Evolutionary conservation across 2,329 filamentous ascomycete genomes (phyloP).

Genomic region (Penicillium hordei): DNA sequence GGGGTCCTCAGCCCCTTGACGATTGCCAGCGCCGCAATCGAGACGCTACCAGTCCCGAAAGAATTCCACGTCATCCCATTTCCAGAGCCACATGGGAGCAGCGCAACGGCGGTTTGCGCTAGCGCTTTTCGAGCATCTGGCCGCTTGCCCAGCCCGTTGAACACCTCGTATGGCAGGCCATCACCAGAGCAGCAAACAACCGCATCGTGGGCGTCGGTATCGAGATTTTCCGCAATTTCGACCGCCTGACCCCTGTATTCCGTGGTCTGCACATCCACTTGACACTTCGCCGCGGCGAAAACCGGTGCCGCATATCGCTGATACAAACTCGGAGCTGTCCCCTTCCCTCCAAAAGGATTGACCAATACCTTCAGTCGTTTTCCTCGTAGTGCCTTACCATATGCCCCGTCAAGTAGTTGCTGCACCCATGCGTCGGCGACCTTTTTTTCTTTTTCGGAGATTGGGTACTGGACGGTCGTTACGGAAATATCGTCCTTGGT

Average conservation of each 20-base stretch:
- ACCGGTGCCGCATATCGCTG: constrained; percentile 74
- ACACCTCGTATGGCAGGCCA: constrained; percentile 86
- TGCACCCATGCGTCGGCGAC: constrained; percentile 62
- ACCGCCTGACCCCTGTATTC: constrained; percentile 72
- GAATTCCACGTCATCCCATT: constrained; percentile 92
- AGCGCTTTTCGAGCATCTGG: constrained; percentile 73
- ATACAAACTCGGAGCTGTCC: constrained; percentile 72
- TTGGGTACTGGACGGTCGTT: constrained; percentile 60
- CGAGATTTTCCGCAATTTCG: constrained; percentile 71
- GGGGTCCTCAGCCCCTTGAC: constrained; percentile 85
- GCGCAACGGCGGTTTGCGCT: constrained; percentile 73
- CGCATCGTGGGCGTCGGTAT: constrained; percentile 79
- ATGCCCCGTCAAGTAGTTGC: constrained; percentile 67
- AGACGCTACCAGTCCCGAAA: constrained; percentile 74
- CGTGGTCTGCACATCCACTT: constrained; percentile 71
- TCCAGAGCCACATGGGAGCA: constrained; percentile 88
- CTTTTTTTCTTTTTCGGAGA: constrained; percentile 53
- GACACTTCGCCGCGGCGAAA: constrained; percentile 76
- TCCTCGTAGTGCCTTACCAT: constrained; percentile 64
- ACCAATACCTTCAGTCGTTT: constrained; percentile 85
- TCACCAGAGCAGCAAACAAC: constrained; percentile 90
- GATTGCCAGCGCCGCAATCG: constrained; percentile 74
- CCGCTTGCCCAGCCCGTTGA: constrained; percentile 83
- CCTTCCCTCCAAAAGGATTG: constrained; percentile 88
- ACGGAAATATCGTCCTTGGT: constrained; percentile 62